Base-by-base conservation (phyloP, 2,329 filamentous ascomycete species). In the Colletotrichum spinosum region DNA sequence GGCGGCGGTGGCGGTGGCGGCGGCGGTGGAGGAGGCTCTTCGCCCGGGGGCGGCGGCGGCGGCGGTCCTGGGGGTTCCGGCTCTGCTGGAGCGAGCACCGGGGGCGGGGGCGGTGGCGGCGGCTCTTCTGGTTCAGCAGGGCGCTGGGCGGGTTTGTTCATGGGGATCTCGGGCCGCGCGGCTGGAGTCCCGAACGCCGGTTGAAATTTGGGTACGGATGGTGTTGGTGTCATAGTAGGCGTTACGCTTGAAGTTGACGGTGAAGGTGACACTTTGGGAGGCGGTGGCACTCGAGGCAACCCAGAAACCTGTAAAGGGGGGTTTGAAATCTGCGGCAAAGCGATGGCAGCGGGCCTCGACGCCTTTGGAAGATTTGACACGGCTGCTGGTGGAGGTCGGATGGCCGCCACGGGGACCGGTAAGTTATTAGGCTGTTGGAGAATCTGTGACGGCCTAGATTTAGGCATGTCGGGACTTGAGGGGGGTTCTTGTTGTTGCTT, bases 61-160 rank as follows among this genome's bases (percentile, higher is more conserved):
- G 60, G 41, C 8, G 57, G 62, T 33, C 44, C 44, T 4, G 51
- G 41, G 34, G 63, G 58, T n/a, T 55, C 58, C 15, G 58, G 54
- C 34, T 66, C 57, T 45, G 33, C 66, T 11, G 66, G 66, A 39
- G 63, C 54, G 8, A 65, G 49, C 17, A 65, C 60, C 3, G 62
- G 57, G 1, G 62, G 35, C 8, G 55, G 60, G 33, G 57, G 62
- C n/a, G 57, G 62, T 17, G 63, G 48, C 2, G 60, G 60, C 12
- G 51, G 58, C 5, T 65, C 60, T 25, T 55, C 60, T 8, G 55
- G 60, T 15, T 42, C 39, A 13, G 61, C 33, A 3, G 57, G 60
- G 34, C 55, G 60, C 44, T 46, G 46, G 12, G 38, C 46, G 3
- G 61, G 55, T 7, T 34, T 10, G 12, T 44, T 12, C 1, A 59